Conservation (phyloP, 2,329 filamentous ascomycete genomes). For the Talaromyces funiculosus region DNA sequence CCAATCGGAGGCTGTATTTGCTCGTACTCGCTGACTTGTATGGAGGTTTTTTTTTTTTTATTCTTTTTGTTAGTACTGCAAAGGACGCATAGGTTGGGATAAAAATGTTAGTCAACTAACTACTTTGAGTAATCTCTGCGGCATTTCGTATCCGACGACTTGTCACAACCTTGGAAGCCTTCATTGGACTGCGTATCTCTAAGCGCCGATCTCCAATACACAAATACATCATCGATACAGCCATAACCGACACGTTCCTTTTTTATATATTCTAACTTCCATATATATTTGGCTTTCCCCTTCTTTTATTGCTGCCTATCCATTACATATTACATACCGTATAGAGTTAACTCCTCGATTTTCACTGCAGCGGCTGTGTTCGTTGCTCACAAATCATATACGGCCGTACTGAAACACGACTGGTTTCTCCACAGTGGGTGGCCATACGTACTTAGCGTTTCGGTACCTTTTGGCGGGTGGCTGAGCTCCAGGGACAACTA, state of each 20-base stretch:
- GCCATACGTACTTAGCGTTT: too few relatives aligned
- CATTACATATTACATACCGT: not conserved
- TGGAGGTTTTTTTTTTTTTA: too few relatives aligned
- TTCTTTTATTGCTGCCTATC: not conserved
- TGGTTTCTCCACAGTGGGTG: not conserved
- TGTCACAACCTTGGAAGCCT: not conserved
- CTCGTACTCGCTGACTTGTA: not conserved
- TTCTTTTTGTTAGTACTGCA: too few relatives aligned
- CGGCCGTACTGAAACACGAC: not conserved
- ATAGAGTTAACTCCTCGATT: not conserved
- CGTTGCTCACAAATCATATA: not conserved
- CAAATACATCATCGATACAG: not conserved
- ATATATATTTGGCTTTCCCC: not conserved
- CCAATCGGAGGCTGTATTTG: not conserved
- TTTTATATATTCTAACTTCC: not conserved
- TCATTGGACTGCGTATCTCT: not conserved
- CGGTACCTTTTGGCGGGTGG: not conserved
- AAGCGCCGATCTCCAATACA: conserved; percentile 1
- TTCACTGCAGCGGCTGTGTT: not conserved
- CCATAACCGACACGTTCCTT: not conserved
- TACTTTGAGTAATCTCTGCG: too few relatives aligned
- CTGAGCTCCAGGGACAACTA: conserved; percentile 6
- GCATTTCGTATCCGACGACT: too few relatives aligned
- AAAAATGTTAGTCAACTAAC: too few relatives aligned
- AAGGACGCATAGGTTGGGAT: not conserved